Percentiles rank a stretch among this genome's conserved stretches.
These are phyloP conservation scores for Mycena galericulata DNA, from an alignment of 768 basidiomycete genomes.

Conservation along the genomic window DNA sequence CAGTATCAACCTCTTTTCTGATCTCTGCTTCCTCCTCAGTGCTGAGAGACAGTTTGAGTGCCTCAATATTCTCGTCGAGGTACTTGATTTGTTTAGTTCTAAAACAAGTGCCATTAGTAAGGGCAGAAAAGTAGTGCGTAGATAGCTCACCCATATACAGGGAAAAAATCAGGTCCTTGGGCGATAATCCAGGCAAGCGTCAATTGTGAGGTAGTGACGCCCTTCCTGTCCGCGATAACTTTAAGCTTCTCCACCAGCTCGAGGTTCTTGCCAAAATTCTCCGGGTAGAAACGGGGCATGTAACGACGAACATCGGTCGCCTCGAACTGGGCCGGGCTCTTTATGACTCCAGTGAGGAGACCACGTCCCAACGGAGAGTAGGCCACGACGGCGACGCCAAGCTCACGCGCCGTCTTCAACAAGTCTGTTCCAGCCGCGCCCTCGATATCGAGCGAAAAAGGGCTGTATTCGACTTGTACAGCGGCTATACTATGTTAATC, in stretches of 20 bases:
- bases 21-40: background rate
- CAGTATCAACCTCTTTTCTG: background rate
- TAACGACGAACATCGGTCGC: background rate
- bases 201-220: background rate
- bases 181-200: background rate
- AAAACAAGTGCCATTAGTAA: background rate
- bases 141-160: background rate
- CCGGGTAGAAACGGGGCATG: background rate
- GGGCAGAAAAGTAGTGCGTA: background rate
- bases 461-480: background rate
- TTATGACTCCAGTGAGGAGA: background rate
- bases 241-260: background rate
- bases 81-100: background rate
- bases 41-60: background rate
- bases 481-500: background rate
- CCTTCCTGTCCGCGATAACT: background rate
- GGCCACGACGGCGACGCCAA: background rate
- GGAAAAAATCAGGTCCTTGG: background rate
- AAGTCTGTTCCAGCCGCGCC: background rate
- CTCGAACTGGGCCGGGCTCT: background rate
- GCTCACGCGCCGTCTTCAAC: background rate
- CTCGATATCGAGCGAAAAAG: background rate
- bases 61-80: background rate
- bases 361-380: too few relatives aligned
- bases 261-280: conserved; percentile 1